phyloP scores from a whole-genome alignment of 2,329 filamentous ascomycete species.

The Arthroderma sp. region DNA sequence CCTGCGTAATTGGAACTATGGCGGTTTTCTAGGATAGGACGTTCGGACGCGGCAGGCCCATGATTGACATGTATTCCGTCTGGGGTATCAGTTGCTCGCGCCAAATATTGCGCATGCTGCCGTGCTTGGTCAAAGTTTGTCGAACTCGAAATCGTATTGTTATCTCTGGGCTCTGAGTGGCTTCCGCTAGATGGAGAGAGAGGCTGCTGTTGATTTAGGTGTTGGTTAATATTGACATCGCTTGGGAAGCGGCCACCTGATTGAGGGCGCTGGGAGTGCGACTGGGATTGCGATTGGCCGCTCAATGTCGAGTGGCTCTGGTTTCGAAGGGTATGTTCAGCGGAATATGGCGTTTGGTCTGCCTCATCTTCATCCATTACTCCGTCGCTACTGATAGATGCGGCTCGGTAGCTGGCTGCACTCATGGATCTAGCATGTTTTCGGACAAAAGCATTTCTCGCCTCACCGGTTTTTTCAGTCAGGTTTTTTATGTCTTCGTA shows the following conservation, averaged over 20 bases:
- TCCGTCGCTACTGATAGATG: constrained; percentile 61
- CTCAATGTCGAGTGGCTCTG: constrained; percentile 25
- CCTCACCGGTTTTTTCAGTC: constrained; percentile 78
- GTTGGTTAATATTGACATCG: constrained; percentile 73
- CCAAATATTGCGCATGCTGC: neutral
- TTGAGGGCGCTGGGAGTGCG: constrained; percentile 54
- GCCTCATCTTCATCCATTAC: constrained; percentile 61
- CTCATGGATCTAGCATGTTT: constrained; percentile 68
- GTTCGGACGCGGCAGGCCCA: neutral
- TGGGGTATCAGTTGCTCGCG: neutral
- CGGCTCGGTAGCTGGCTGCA: constrained; percentile 44
- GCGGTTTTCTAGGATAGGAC: neutral
- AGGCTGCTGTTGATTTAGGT: constrained; percentile 57
- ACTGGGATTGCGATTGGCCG: constrained; percentile 34
- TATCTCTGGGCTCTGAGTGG: too few relatives aligned
- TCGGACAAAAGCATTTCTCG: constrained; percentile 75
- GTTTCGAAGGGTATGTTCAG: constrained; percentile 33
- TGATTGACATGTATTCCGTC: neutral
- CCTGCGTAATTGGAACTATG: constrained; percentile 30
- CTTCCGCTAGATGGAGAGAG: constrained; percentile 57
- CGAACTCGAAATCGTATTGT: too few relatives aligned
- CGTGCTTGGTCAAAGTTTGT: neutral
- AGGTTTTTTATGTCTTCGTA: constrained; percentile 85
- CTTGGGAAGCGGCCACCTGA: constrained; percentile 95
- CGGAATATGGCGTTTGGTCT: constrained; percentile 52